Evolutionary conservation across 2,329 filamentous ascomycete species (phyloP), one percentile per base, ranked within the genome.

Genomic region (Phialophora verrucosa): DNA sequence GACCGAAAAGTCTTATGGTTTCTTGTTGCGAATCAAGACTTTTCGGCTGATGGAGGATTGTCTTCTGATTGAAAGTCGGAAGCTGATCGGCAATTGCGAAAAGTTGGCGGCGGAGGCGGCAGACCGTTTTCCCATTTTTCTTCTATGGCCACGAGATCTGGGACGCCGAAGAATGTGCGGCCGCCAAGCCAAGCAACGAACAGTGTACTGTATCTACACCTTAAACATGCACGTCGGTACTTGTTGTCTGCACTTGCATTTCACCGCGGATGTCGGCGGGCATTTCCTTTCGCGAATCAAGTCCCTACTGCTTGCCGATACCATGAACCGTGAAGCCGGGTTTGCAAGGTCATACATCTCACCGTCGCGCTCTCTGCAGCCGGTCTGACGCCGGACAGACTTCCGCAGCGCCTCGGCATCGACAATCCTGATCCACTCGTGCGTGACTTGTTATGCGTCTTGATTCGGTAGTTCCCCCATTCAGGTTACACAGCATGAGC

Each of bases 401-500:
- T 44, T n/a, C 38, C 17, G 38, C 38, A 44, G 38, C 38, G 38
- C 38, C 38, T 44, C 38, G 38, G 38, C 17, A 44, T 44, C 5
- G 6, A 44, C 4, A 42, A n/a, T 20, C 5, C 38, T 20, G 38
- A n/a, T 44, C 38, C 38, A 44, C 38, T 20, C 17, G 14, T 44
- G 38, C 38, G 38, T 17, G 38, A 44, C 38, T n/a, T n/a, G 17
- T 44, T 12, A 44, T 44, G 53, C 6, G 27, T 55, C 53, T 20
- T 32, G 29, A 54, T 54, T 27, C 23, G 27, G 51, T n/a, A 54
- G 51, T 29, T 54, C 8, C 25, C 49, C 51, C 51, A n/a, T 54
- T 54, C 23, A 32, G 51, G 51, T 54, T 32, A 32, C 51, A 55
- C 51, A 31, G 17, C 51, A 55, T 55, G 51, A 55, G 27, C 51